Base-by-base conservation (phyloP, 495 filamentous ascomycete species). In the Wilcoxina mikolae region DNA sequence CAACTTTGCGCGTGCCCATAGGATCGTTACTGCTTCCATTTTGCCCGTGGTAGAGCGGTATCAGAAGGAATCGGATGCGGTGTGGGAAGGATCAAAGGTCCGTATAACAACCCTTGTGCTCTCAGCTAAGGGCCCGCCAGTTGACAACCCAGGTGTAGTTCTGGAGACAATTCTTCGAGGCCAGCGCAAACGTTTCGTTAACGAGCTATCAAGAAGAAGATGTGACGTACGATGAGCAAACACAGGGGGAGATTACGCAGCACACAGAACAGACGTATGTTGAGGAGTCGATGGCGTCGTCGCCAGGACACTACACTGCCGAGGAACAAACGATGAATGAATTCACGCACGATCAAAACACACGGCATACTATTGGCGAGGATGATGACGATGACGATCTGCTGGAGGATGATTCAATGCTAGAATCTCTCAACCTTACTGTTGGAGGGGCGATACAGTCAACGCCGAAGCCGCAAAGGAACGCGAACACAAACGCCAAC, bases 151-250 rank as follows among this genome's bases (percentile, higher is more conserved):
- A n/a, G n/a, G n/a, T n/a, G n/a, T 61, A 93, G 85, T 96, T 95
- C 70, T 98, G 91, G 91, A 96, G 95, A 70, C 86, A 94, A 73
- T 96, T 98, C 77, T 98, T 98, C 71, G 91, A 98, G 71, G 86
- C 90, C 52, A 91, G 84, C 42, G 91, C 91, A 67, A 98, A 98
- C 61, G 90, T 96, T 23, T 91, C 87, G 2, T 78, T 98, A n/a
- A 93, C 88, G 10, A 87, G 88, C 47, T 95, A 96, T 67, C 89
- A 94, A 68, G 91, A 94, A 62, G 91, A 94, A 62, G 78, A 77
- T 25, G 66, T 69, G 10, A 72, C 78, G 2, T 45, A 76, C 70
- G 11, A 70, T 69, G 42, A 71, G 57, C 46, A 69, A 65, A 12
- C 55, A 56, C 39, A 67, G 64, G 20, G 67, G 63, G 22, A 68